Base-by-base conservation (phyloP, 495 filamentous ascomycete species). In the Venustampulla echinocandica region DNA sequence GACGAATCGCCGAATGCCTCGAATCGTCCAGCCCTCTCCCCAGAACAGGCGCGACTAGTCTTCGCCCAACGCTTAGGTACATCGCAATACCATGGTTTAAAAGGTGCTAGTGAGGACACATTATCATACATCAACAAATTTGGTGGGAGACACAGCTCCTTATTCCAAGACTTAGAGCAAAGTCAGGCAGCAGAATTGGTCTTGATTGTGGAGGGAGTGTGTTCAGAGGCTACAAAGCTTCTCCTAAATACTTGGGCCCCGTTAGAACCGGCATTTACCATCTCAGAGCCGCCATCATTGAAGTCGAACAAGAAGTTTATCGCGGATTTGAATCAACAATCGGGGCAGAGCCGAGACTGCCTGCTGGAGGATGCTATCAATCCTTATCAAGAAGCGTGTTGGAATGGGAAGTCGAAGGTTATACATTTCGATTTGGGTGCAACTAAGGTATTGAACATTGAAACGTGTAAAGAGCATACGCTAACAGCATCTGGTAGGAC, bases 171-270 rank as follows among this genome's bases (percentile, higher is more conserved):
- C 0, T 6, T 32, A 10, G 47, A 54, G 11, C 54, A 49, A 23
- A 59, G 65, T 39, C 62, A 52, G 38, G 23, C 67, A 32, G 55
- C 60, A 38, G 71, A 77, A 57, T 62, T 77, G 10, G 59, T 76
- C 10, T 58, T 77, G 42, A 56, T 74, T 34, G 59, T 77, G 22
- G 70, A 74, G 49, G 73, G 73, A 36, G 41, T 66, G 15, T 61
- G 62, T 44, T 60, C 33, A 39, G 53, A 38, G 43, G 55, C 18
- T 24, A 69, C 17, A 62, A 54, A 55, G 50, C 60, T 18, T 54
- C 57, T 42, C 33, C 69, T 42, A 41, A 59, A 44, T 27, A 52
- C 41, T 15, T 58, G 23, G 48, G 49, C 30, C 56, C 63, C 17
- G 19, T 41, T 24, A 14, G 49, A 62, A n/a, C 61, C 65, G 13